A percentile compares a stretch with the other conserved stretches of the same genome.
Evolutionary conservation across 2,329 filamentous ascomycete genomes (phyloP).

Genomic region (Lithohypha guttulata): DNA sequence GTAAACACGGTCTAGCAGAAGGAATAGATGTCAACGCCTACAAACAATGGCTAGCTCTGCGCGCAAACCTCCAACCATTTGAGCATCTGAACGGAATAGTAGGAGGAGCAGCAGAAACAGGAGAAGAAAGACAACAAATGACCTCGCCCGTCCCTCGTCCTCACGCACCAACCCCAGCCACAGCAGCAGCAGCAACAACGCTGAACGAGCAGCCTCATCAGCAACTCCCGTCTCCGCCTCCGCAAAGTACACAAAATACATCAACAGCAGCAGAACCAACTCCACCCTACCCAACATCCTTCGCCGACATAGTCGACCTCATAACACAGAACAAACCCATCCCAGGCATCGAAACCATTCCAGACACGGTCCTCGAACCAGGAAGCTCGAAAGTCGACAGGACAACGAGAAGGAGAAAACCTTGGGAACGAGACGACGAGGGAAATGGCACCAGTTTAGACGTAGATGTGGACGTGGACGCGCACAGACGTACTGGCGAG

Average conservation of each 20-base stretch:
- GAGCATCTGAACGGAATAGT: too few relatives aligned
- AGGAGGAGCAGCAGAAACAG: slow-evolving; percentile 1
- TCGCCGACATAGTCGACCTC: slow-evolving; percentile 75
- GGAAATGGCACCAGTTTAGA: background rate
- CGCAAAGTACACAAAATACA: slow-evolving; percentile 11
- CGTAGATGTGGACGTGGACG: slow-evolving; percentile 1
- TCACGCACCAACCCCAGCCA: slow-evolving; percentile 13
- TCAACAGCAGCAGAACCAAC: slow-evolving; percentile 26
- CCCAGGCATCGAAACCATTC: slow-evolving; percentile 78
- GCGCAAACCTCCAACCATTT: slow-evolving; percentile 15
- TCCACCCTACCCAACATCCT: slow-evolving; percentile 68
- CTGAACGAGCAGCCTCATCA: background rate
- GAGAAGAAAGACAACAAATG: slow-evolving; percentile 4
- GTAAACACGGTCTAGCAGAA: slow-evolving; percentile 30
- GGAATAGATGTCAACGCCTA: slow-evolving; percentile 56
- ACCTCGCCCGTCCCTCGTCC: slow-evolving; percentile 8
- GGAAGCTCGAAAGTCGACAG: slow-evolving; percentile 28
- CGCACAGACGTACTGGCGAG: slow-evolving; percentile 12
- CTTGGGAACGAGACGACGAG: slow-evolving; percentile 61
- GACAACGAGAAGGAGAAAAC: slow-evolving; percentile 50
- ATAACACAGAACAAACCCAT: slow-evolving; percentile 74
- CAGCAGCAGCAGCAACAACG: slow-evolving; percentile 4
- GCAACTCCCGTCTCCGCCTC: background rate
- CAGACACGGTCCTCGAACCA: slow-evolving; percentile 58
- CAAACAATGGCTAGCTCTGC: slow-evolving; percentile 48